Percentiles rank a stretch among this genome's conserved stretches.
Conservation (phyloP, 2,329 filamentous ascomycete species). For the Cladophialophora chaetospira region DNA sequence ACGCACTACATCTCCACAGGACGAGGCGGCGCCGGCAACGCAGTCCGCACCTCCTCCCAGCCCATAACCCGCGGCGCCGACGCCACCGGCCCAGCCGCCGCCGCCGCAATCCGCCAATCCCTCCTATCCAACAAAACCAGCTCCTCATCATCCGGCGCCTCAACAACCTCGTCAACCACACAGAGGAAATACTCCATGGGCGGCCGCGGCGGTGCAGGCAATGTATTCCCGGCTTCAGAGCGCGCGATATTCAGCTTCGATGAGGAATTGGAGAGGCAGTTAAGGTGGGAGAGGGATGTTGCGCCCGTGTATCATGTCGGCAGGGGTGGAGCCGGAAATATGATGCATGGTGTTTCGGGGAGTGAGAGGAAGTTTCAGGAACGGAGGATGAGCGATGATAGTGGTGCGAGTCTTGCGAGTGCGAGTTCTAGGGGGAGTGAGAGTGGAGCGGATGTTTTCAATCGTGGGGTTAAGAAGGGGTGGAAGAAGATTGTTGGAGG, state of each 20-base stretch:
- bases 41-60: conserved; percentile 53
- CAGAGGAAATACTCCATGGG: conserved; percentile 46
- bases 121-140: conserved; percentile 33
- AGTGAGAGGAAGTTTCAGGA: neutral
- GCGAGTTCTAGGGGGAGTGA: conserved; percentile 25
- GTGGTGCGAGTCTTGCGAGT: neutral
- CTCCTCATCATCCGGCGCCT: neutral
- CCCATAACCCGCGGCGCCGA: conserved; percentile 51
- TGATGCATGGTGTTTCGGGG: neutral
- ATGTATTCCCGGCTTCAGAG: conserved; percentile 52
- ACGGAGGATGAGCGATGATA: conserved; percentile 19
- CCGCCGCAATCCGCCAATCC: conserved; percentile 51
- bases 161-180: conserved; percentile 41
- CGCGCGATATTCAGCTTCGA: conserved; percentile 68
- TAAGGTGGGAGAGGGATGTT: conserved; percentile 53
- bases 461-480: conserved; percentile 31
- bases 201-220: conserved; percentile 60
- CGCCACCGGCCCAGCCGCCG: conserved; percentile 46
- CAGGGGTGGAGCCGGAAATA: conserved; percentile 62
- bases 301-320: conserved; percentile 67
- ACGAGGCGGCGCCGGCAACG: conserved; percentile 66
- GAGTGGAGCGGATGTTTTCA: conserved; percentile 31
- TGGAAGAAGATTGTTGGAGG: conserved; percentile 31
- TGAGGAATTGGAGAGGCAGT: conserved; percentile 63
- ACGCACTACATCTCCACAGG: conserved; percentile 55